Conservation (phyloP, 257 asterid genomes). For the Solanum chiquidenum region DNA sequence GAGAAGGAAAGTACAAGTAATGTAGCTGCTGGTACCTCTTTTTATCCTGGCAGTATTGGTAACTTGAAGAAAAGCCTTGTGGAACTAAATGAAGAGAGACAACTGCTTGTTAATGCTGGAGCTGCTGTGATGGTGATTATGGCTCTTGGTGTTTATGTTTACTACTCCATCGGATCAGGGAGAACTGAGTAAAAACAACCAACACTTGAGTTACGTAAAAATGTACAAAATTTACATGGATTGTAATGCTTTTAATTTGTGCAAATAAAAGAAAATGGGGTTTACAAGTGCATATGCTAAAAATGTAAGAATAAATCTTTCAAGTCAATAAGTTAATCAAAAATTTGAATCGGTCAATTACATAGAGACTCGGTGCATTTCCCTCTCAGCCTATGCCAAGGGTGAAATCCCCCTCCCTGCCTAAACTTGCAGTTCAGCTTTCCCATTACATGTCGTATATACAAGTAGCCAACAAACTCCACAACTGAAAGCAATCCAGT, state of each 20-base stretch:
- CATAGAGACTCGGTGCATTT: neutral
- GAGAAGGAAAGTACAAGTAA: neutral
- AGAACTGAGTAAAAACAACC: neutral
- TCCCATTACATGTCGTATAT: neutral
- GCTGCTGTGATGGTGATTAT: slow-evolving; percentile 54
- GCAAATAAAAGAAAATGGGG: neutral
- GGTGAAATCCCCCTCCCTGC: neutral
- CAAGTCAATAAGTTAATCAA: neutral
- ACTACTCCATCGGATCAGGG: slow-evolving; percentile 11
- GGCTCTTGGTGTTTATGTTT: slow-evolving; percentile 44
- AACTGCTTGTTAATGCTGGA: slow-evolving; percentile 55
- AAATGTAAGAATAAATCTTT: neutral
- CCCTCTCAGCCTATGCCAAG: neutral
- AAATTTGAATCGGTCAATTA: neutral
- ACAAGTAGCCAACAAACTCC: neutral
- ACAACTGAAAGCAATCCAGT: neutral
- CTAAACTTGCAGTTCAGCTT: neutral
- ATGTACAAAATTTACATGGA: neutral
- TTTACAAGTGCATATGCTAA: neutral
- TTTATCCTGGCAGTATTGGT: slow-evolving; percentile 8
- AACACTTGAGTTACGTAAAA: neutral
- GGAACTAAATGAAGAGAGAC: slow-evolving; percentile 44
- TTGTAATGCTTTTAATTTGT: neutral
- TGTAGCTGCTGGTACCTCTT: neutral
- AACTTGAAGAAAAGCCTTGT: slow-evolving; percentile 22